phyloP scores from a whole-genome alignment of 139 green algal species.

The Chlorella sp. region DNA sequence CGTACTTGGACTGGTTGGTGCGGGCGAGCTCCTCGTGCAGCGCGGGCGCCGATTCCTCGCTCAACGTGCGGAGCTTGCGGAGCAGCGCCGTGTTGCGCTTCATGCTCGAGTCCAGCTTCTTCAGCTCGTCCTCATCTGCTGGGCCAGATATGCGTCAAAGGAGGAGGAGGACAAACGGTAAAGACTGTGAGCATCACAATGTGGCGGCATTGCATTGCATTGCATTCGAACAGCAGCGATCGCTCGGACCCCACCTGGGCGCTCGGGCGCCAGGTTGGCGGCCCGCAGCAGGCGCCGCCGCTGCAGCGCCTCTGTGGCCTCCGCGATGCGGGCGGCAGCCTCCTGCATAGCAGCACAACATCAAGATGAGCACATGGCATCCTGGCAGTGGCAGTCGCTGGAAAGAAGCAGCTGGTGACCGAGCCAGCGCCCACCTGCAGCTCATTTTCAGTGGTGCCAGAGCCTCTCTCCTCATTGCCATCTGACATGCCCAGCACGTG shows the following conservation, averaged over 20 bases:
- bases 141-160: no score
- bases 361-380: background rate
- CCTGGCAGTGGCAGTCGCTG: background rate
- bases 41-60: conserved; percentile 56
- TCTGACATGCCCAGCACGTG: no score
- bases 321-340: conserved; percentile 1
- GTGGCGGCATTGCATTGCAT: no score
- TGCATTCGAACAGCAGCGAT: no score
- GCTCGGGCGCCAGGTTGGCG: conserved; percentile 10
- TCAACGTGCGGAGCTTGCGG: conserved; percentile 82
- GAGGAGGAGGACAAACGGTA: no score
- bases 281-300: conserved; percentile 13
- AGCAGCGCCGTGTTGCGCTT: conserved; percentile 91
- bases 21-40: conserved; percentile 77
- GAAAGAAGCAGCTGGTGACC: background rate
- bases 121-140: conserved; percentile 28
- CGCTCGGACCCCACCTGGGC: conserved; percentile 18
- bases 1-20: conserved; percentile 92
- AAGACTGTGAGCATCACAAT: no score
- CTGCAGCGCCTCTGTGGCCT: conserved; percentile 18
- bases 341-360: conserved; percentile 6
- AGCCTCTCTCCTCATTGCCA: no score
- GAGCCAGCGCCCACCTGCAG: background rate
- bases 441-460: no score
- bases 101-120: conserved; percentile 83